These are phyloP conservation scores for Miscanthus lutarioriparius DNA, from an alignment of 176 grass and related monocot genomes.

Conservation along the genomic window DNA sequence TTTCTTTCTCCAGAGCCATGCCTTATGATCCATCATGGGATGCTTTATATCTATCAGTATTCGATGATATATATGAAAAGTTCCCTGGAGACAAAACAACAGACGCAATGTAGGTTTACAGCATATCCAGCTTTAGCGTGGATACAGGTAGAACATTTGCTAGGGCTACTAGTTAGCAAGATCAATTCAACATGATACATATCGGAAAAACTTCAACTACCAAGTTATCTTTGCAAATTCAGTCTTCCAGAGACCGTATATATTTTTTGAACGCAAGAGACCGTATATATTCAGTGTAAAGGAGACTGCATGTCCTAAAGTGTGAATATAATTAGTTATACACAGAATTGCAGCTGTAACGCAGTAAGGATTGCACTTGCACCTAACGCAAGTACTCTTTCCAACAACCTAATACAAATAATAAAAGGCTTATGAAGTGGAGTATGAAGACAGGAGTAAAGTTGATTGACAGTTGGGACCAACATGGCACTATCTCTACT, in stretches of 20 bases:
- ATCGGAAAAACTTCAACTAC: background rate
- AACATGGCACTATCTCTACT: background rate
- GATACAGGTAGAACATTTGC: background rate
- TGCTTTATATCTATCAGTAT: conserved; percentile 11
- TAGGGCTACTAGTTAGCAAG: background rate
- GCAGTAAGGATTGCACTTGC: conserved; percentile 23
- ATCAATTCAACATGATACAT: conserved; percentile 14
- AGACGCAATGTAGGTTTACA: background rate
- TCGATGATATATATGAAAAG: too few species aligned
- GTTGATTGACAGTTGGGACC: background rate
- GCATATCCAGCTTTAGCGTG: background rate
- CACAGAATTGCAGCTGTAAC: background rate
- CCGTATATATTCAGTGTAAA: background rate
- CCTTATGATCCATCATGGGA: conserved; percentile 73
- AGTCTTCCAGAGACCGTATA: too few species aligned
- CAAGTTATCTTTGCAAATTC: background rate
- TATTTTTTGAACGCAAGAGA: too few species aligned
- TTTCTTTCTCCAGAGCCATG: conserved; percentile 94
- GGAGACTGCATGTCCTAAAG: background rate
- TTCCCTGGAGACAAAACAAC: conserved; percentile 1
- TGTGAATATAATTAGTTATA: background rate
- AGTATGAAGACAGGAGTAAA: background rate
- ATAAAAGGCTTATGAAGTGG: background rate
- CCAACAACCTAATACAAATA: background rate
- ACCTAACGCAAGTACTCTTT: conserved; percentile 21